phyloP scores from a whole-genome alignment of 768 basidiomycete species.

The Scleroderma bovista region DNA sequence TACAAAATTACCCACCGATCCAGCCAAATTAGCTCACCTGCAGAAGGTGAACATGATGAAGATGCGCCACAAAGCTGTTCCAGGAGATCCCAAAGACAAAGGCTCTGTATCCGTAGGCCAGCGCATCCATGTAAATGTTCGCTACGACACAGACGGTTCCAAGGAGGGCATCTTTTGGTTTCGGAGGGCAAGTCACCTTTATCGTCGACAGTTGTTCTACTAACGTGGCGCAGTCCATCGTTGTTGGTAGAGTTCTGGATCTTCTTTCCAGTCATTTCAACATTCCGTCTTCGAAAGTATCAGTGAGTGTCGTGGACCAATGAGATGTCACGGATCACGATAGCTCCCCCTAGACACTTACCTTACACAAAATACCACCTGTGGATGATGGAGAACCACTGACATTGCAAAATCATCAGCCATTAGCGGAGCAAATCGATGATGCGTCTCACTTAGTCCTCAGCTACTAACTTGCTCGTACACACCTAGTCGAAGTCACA shows the following conservation, averaged over 20 bases:
- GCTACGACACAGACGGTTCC: conserved; percentile 14
- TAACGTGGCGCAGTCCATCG: conserved; percentile 36
- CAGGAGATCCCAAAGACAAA: conserved; percentile 57
- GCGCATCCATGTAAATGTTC: conserved; percentile 53
- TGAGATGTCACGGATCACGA: neutral
- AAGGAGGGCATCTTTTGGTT: conserved; percentile 59
- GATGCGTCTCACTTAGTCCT: conserved; percentile 40
- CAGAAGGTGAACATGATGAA: conserved; percentile 65
- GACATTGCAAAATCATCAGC: conserved; percentile 42
- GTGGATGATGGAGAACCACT: conserved; percentile 13
- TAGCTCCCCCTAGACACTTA: conserved; percentile 39
- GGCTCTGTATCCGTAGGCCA: conserved; percentile 44
- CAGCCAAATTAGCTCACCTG: conserved; percentile 48
- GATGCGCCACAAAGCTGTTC: conserved; percentile 63
- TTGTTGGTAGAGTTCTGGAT: conserved; percentile 61
- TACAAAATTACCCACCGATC: conserved; percentile 39
- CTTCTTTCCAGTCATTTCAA: conserved; percentile 31
- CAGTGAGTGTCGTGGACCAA: conserved; percentile 8
- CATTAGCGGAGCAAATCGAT: conserved; percentile 45
- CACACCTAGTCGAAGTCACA: too few species aligned
- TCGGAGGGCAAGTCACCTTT: conserved; percentile 45
- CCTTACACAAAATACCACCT: conserved; percentile 29
- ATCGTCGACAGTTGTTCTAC: neutral
- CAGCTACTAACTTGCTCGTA: conserved; percentile 5
- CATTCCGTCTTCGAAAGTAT: conserved; percentile 5